Evolutionary conservation across 1,284 basidiomycete species (phyloP).

Genomic region (Pseudozyma pruni): DNA sequence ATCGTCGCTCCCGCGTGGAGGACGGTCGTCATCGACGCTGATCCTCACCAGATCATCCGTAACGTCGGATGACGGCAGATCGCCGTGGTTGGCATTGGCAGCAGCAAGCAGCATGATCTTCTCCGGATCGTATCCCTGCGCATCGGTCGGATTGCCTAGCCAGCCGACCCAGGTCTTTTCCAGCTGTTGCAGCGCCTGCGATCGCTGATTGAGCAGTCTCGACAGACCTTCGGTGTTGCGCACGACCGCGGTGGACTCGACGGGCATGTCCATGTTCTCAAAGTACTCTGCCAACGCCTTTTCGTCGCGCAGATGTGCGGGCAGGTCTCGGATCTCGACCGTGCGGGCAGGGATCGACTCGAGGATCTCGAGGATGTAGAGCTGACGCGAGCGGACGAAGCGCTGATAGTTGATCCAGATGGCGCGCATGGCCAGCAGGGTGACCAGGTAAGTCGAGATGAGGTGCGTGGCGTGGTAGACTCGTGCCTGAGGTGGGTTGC

Average conservation of each 20-base stretch:
- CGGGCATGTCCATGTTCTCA: constrained; percentile 73
- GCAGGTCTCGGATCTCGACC: constrained; percentile 85
- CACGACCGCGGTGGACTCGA: constrained; percentile 90
- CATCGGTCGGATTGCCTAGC: constrained; percentile 88
- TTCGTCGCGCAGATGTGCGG: constrained; percentile 83
- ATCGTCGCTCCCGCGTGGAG: neutral
- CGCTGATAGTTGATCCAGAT: constrained; percentile 88
- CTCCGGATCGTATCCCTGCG: constrained; percentile 77
- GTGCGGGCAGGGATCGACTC: constrained; percentile 93
- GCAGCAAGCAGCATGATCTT: constrained; percentile 56
- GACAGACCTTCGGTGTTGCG: constrained; percentile 82
- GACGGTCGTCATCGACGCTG: constrained; percentile 13
- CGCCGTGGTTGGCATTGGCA: constrained; percentile 28
- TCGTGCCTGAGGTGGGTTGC: constrained; percentile 64
- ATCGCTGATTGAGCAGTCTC: constrained; percentile 79
- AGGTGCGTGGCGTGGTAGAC: constrained; percentile 76
- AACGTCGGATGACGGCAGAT: constrained; percentile 4
- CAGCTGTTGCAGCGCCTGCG: constrained; percentile 79
- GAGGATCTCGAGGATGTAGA: constrained; percentile 91
- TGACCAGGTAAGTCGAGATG: constrained; percentile 92
- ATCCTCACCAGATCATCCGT: constrained; percentile 23
- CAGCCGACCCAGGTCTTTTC: constrained; percentile 86
- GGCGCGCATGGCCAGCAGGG: constrained; percentile 82
- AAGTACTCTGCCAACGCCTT: constrained; percentile 90
- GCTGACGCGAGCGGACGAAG: constrained; percentile 89